Conservation (phyloP, 768 basidiomycete species). For the Mrakia blollopis region DNA sequence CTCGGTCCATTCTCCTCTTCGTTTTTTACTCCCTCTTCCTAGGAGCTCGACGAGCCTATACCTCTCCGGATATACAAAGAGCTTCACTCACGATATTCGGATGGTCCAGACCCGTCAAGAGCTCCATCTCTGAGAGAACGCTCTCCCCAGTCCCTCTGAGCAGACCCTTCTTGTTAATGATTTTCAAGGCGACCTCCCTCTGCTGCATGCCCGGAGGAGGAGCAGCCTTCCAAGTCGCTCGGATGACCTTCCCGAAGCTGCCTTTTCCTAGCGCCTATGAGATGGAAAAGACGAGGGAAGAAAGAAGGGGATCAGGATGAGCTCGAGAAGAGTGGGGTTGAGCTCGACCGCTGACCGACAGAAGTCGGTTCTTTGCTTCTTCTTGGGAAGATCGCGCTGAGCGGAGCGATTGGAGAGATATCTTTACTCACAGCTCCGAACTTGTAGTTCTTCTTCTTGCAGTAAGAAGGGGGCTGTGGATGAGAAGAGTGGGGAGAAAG, state of each 20-base stretch:
- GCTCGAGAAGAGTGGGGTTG: not conserved
- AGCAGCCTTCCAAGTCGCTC: conserved; percentile 48
- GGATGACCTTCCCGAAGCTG: conserved; percentile 54
- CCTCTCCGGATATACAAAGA: too few relatives aligned
- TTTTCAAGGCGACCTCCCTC: conserved; percentile 50
- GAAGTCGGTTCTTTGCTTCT: too few relatives aligned
- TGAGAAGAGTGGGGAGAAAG: too few relatives aligned
- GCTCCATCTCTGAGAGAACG: conserved; percentile 90
- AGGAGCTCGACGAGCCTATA: too few relatives aligned
- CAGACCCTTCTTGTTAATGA: conserved; percentile 93
- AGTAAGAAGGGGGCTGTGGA: conserved; percentile 18
- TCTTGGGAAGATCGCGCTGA: too few relatives aligned
- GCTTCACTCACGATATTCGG: conserved; percentile 69
- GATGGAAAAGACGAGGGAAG: not conserved
- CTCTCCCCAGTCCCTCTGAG: conserved; percentile 86
- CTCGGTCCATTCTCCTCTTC: conserved; percentile 11
- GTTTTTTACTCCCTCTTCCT: too few relatives aligned
- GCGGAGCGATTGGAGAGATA: not conserved
- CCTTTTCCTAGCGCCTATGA: conserved; percentile 23
- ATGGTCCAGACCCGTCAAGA: conserved; percentile 75
- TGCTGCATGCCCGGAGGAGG: conserved; percentile 37
- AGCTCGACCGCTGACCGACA: not conserved
- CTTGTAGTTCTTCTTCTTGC: conserved; percentile 28
- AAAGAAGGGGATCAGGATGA: not conserved
- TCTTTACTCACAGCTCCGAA: conserved; percentile 3